phyloP scores from a whole-genome alignment of 2,329 filamentous ascomycete species.

The Clarireedia monteithiana region DNA sequence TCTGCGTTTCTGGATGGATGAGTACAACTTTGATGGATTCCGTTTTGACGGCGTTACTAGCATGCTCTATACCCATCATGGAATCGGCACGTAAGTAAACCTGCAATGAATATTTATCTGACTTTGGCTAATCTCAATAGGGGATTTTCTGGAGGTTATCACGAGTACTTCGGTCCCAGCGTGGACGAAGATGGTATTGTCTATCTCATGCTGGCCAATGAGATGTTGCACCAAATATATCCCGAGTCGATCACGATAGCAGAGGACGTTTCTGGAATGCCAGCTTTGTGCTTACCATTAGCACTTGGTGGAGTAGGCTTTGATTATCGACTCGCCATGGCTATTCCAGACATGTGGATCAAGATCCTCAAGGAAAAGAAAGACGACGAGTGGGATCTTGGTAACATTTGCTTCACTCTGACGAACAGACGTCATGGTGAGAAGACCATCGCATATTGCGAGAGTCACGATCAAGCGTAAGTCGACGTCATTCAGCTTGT shows the following conservation, averaged over 20 bases:
- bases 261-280: constrained; percentile 98
- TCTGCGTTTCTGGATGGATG: constrained; percentile 97
- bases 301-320: constrained; percentile 89
- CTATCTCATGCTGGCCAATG: constrained; percentile 94
- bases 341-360: constrained; percentile 97
- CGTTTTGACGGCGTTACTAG: constrained; percentile 97
- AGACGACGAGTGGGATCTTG: constrained; percentile 84
- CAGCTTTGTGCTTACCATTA: constrained; percentile 81
- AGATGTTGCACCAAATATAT: constrained; percentile 88
- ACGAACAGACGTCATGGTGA: constrained; percentile 92
- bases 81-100: constrained; percentile 79
- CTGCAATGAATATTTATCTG: no score
- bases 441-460: constrained; percentile 96
- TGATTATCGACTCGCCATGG: constrained; percentile 96
- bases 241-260: constrained; percentile 85
- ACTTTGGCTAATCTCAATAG: constrained; percentile 34
- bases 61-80: constrained; percentile 95
- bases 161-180: constrained; percentile 86
- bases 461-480: constrained; percentile 96
- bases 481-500: constrained; percentile 27
- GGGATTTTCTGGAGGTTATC: constrained; percentile 94
- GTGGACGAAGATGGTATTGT: constrained; percentile 92
- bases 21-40: constrained; percentile 95
- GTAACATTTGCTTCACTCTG: constrained; percentile 74
- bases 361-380: constrained; percentile 92